Evolutionary conservation across 768 basidiomycete genomes (phyloP).

Genomic region (Boletales sp.): DNA sequence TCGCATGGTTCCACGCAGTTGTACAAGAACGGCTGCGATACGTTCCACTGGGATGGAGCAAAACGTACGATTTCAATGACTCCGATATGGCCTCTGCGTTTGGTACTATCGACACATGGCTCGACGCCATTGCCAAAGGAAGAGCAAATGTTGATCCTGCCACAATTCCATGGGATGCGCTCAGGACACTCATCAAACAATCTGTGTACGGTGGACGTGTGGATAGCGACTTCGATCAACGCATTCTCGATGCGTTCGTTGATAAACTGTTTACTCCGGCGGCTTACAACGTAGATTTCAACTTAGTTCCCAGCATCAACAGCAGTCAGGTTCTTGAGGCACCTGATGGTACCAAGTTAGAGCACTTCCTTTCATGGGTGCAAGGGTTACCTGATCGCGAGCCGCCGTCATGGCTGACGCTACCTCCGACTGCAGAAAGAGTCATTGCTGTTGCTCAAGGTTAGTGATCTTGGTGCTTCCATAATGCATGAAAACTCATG

Average conservation of each 20-base stretch:
- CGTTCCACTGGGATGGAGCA: constrained; percentile 95
- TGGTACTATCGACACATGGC: constrained; percentile 89
- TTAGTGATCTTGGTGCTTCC: constrained; percentile 28
- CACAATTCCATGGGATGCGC: constrained; percentile 90
- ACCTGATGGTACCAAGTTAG: constrained; percentile 91
- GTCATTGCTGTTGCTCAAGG: constrained; percentile 92
- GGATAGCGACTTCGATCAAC: constrained; percentile 94
- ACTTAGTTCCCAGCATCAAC: constrained; percentile 67
- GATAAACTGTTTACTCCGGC: constrained; percentile 81
- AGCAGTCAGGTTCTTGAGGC: constrained; percentile 58
- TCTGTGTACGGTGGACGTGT: constrained; percentile 94
- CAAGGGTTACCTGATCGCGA: constrained; percentile 86
- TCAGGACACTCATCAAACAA: constrained; percentile 92
- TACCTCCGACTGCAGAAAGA: constrained; percentile 89
- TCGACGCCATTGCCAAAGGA: constrained; percentile 76
- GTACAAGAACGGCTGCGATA: constrained; percentile 97
- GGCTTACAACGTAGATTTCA: constrained; percentile 93
- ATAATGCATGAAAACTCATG: constrained; percentile 1
- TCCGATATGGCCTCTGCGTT: constrained; percentile 95
- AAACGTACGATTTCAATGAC: constrained; percentile 98
- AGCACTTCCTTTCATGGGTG: constrained; percentile 90
- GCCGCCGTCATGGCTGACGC: constrained; percentile 90
- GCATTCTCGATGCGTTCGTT: constrained; percentile 89
- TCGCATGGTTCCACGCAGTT: constrained; percentile 99
- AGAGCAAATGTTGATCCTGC: constrained; percentile 90